Base-by-base conservation (phyloP, 495 filamentous ascomycete genomes). In the Venustampulla echinocandica region DNA sequence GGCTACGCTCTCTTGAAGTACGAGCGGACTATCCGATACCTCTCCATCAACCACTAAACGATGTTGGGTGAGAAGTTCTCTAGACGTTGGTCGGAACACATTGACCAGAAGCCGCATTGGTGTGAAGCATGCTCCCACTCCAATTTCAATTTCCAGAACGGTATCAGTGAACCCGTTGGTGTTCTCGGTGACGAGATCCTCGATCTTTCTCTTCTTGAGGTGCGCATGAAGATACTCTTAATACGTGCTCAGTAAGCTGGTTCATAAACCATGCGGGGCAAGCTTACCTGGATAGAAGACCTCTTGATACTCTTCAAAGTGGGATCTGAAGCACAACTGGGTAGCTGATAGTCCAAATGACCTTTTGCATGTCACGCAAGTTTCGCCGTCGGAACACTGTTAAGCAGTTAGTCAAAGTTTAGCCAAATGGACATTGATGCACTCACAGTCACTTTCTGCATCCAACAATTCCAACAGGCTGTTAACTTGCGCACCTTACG, bases 251-350 rank as follows among this genome's bases (percentile, higher is more conserved):
- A n/a, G n/a, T n/a, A n/a, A n/a, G n/a, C n/a, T n/a, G n/a, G n/a
- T n/a, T n/a, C n/a, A n/a, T n/a, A n/a, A n/a, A n/a, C n/a, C n/a
- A n/a, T n/a, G n/a, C n/a, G n/a, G n/a, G n/a, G n/a, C n/a, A n/a
- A 13, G 34, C 30, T 3, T 44, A 75, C 66, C 41, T 60, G 59
- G 22, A 59, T 57, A 24, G 62, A 57, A 48, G 65, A 64, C 51
- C 64, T 68, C 45, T 61, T 62, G 61, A 69, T 73, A 62, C 59
- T 71, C 55, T 61, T 65, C 52, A 69, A 76, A 21, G 61, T 68
- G 33, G 64, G 63, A 38, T 64, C 64, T 40, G 63, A 61, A 56
- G 68, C 70, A 58, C 63, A 74, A 30, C 62, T 67, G 30, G 67
- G 66, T 53, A 68, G 70, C 55, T 64, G 62, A 25, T 62, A 25